phyloP scores from a whole-genome alignment of 2,329 filamentous ascomycete species.

The Xylariomycetidae sp. region DNA sequence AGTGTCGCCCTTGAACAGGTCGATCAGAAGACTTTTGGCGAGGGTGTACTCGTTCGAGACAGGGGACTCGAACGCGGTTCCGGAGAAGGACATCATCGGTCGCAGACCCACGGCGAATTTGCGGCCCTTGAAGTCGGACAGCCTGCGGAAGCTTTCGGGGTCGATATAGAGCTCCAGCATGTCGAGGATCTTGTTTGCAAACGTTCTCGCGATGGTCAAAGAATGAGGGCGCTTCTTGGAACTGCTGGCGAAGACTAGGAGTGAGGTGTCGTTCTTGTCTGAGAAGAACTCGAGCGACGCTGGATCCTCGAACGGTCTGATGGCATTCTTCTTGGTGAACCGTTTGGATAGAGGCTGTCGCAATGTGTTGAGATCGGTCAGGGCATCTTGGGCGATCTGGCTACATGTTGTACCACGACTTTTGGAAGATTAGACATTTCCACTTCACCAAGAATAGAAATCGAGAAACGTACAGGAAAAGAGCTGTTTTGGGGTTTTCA shows the following conservation, averaged over 20 bases:
- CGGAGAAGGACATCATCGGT: conserved; percentile 87
- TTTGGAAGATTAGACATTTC: no score
- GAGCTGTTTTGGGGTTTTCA: conserved; percentile 85
- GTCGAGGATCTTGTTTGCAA: conserved; percentile 82
- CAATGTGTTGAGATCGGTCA: conserved; percentile 79
- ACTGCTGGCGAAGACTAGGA: conserved; percentile 79
- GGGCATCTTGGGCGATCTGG: conserved; percentile 73
- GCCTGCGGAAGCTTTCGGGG: conserved; percentile 62
- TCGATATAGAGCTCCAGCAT: conserved; percentile 91
- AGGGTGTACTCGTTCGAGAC: conserved; percentile 75
- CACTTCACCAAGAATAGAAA: no score
- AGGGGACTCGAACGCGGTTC: conserved; percentile 80
- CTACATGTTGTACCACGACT: conserved; percentile 76
- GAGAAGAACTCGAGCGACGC: conserved; percentile 90
- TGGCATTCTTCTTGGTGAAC: conserved; percentile 94
- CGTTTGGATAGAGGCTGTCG: conserved; percentile 82
- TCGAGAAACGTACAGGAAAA: conserved; percentile 60
- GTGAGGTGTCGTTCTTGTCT: conserved; percentile 88
- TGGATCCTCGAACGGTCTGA: conserved; percentile 90
- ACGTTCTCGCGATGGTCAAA: conserved; percentile 77
- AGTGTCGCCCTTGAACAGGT: conserved; percentile 83
- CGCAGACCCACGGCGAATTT: conserved; percentile 77
- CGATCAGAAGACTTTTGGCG: conserved; percentile 80
- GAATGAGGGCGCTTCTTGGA: conserved; percentile 94
- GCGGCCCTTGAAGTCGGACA: conserved; percentile 71